Conservation (phyloP, 2,329 filamentous ascomycete genomes). For the Dothiorella sarmentorum region DNA sequence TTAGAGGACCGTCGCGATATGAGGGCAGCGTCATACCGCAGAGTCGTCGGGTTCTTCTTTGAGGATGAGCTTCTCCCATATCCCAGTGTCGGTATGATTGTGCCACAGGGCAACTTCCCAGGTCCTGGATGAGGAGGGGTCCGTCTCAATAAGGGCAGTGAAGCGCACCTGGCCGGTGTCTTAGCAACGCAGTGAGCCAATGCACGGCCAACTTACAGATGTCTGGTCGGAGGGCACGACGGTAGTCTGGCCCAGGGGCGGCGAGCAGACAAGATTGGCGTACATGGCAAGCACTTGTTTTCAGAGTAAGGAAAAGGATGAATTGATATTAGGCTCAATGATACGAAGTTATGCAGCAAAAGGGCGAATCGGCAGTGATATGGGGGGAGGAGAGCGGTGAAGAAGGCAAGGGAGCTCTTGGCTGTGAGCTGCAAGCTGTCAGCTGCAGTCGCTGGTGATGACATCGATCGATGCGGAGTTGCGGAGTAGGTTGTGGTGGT, state of each 20-base stretch:
- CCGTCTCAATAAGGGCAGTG: conserved; percentile 67
- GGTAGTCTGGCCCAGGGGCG: conserved; percentile 73
- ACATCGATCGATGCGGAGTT: conserved; percentile 3
- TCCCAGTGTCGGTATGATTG: conserved; percentile 54
- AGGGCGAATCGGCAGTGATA: not conserved
- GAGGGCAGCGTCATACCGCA: conserved; percentile 12
- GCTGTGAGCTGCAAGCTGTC: not conserved
- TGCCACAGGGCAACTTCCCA: conserved; percentile 80
- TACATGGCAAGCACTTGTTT: conserved; percentile 38
- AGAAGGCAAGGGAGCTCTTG: not conserved
- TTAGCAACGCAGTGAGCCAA: conserved; percentile 19
- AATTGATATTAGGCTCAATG: conserved; percentile 1
- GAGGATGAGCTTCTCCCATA: conserved; percentile 53
- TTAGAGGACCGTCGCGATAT: not conserved
- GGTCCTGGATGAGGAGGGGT: conserved; percentile 49
- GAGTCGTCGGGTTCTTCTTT: not conserved
- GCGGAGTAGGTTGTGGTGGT: not conserved
- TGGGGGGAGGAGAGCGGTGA: not conserved
- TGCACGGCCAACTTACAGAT: conserved; percentile 30
- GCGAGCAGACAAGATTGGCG: conserved; percentile 59
- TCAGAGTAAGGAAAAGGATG: not conserved
- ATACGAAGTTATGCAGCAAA: not conserved
- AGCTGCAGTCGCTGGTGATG: not conserved
- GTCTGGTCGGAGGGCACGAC: conserved; percentile 47
- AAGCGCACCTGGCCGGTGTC: conserved; percentile 52